Evolutionary conservation across 1,284 basidiomycete genomes (phyloP), one percentile per base, ranked within the genome.

Genomic region (Cryptococcus wingfieldii): DNA sequence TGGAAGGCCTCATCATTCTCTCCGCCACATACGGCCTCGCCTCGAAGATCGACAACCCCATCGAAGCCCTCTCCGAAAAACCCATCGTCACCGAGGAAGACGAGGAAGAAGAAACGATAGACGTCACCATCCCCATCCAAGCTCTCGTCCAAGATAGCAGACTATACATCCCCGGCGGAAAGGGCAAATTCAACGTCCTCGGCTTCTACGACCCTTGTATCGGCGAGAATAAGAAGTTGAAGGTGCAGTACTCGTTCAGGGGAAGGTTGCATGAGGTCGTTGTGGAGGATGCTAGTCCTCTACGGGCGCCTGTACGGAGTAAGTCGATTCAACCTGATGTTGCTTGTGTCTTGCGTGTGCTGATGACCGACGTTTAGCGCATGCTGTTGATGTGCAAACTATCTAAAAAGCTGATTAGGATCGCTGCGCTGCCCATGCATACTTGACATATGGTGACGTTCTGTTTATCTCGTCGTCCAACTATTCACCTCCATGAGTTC

Each of bases 121-220:
- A 92, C 73, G 89, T 93, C 39, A 87, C 85, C 18, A 79, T 88
- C 34, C 83, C 92, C 4, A 69, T 95, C 28, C 91, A 94, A 78
- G 85, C 89, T 25, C 80, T 95, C 16, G 88, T 94, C 46, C 82
- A 83, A 61, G 82, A 86, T 61, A 86, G 86, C 47, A 88, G 90
- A 70, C 72, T 96, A 48, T 83, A 86, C 68, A 86, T 96, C 59
- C 86, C 91, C 16, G 84, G 84, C 49, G 86, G 85, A 47, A 79
- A 86, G 62, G 73, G 77, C 16, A 84, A 83, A 64, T 68, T 64
- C 58, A 72, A 74, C 51, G 57, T 77, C 7, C 65, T 75, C n/a
- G 75, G 75, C 2, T 76, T 77, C 58, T 75, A 66, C 58, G 76
- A 77, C 56, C 74, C 76, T 4, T 77, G 76, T 56, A 76, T 77